These are phyloP conservation scores for Leersia perrieri DNA, from an alignment of 176 grass and related monocot genomes.

Conservation along the genomic window DNA sequence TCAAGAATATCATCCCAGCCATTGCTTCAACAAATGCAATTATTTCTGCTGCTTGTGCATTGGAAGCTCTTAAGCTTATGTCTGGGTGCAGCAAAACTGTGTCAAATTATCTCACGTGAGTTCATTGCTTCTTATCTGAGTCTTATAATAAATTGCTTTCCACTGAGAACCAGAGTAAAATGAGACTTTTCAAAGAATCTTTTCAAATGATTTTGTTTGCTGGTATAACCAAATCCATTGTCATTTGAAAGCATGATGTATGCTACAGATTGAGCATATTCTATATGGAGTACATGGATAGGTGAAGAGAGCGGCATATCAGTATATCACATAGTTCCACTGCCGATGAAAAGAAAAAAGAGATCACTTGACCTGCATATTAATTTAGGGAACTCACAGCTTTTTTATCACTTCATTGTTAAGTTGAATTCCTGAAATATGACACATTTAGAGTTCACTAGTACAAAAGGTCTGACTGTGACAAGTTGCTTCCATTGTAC, in stretches of 20 bases:
- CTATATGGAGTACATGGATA: neutral
- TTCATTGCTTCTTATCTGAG: constrained; percentile 1
- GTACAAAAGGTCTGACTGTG: no score
- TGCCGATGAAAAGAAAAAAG: no score
- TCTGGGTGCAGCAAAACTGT: constrained; percentile 98
- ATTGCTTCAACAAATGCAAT: constrained; percentile 99
- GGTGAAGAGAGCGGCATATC: constrained; percentile 1
- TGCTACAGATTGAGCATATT: neutral
- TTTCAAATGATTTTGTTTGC: neutral
- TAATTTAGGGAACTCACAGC: no score
- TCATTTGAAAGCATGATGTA: neutral
- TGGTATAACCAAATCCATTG: neutral
- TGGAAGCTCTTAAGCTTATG: constrained; percentile 93
- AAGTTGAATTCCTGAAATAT: no score
- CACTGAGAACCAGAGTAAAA: neutral
- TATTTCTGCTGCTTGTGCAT: constrained; percentile 86
- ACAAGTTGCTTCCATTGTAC: no score
- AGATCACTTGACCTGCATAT: no score
- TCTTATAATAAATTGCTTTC: neutral
- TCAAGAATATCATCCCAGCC: constrained; percentile 99
- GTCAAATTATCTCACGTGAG: constrained; percentile 97
- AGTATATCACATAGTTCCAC: neutral
- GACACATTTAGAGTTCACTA: no score
- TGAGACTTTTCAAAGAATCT: neutral
- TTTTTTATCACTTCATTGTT: no score